phyloP scores from a whole-genome alignment of 2,329 filamentous ascomycete species.

The Sporothrix euskadiensis region DNA sequence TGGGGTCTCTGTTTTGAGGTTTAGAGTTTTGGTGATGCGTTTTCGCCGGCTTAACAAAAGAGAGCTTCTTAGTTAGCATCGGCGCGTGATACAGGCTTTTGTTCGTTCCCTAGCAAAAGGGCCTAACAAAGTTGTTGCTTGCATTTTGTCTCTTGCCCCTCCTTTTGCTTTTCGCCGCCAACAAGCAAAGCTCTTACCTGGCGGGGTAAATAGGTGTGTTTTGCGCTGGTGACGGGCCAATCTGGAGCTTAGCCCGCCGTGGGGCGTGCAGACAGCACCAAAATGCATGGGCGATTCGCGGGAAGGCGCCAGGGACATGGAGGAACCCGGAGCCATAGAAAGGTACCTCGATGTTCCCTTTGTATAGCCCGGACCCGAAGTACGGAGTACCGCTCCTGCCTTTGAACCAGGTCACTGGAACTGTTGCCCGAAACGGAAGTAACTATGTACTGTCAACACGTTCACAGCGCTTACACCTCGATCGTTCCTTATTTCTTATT shows the following conservation, averaged over 20 bases:
- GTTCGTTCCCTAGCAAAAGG: background rate
- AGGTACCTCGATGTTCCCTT: background rate
- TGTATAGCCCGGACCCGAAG: background rate
- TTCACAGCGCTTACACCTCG: conserved; percentile 13
- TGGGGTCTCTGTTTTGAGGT: background rate
- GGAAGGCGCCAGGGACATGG: conserved; percentile 9
- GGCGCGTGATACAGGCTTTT: conserved; percentile 20
- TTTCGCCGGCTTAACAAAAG: background rate
- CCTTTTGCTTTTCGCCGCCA: conserved; percentile 24
- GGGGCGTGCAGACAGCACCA: background rate
- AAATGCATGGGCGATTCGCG: conserved; percentile 1
- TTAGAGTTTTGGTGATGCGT: background rate
- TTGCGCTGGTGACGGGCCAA: background rate
- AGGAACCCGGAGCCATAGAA: background rate
- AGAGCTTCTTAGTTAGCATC: conserved; percentile 9
- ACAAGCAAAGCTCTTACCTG: conserved; percentile 15
- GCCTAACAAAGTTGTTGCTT: conserved; percentile 6
- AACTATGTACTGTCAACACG: background rate
- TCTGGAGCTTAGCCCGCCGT: conserved; percentile 4
- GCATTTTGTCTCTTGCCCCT: conserved; percentile 10
- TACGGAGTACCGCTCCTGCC: background rate
- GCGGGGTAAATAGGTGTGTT: conserved; percentile 18
- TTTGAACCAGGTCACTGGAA: background rate
- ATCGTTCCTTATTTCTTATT: background rate
- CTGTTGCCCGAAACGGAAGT: conserved; percentile 4